Conservation (phyloP, 352 stramenopile species). For the Pythium phragmitis region DNA sequence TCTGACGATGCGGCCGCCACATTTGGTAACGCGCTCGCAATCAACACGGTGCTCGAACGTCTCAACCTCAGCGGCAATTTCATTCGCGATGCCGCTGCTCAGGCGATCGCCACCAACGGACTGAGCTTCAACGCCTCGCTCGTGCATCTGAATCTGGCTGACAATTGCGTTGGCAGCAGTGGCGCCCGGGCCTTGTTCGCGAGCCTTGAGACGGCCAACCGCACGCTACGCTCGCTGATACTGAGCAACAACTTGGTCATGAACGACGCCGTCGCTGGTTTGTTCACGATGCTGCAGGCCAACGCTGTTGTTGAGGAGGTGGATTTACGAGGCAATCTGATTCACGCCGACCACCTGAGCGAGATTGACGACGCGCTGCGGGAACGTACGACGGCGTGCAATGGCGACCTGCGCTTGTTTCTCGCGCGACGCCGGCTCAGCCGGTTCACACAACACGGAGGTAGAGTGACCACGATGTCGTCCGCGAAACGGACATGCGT, state of each 20-base stretch:
- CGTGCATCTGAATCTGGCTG: constrained; percentile 52
- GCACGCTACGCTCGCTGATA: constrained; percentile 43
- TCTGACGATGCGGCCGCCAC: constrained; percentile 36
- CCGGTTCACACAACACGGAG: background rate
- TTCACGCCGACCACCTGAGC: constrained; percentile 40
- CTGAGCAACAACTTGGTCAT: constrained; percentile 64
- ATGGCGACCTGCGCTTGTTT: constrained; percentile 46
- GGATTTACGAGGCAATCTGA: constrained; percentile 58
- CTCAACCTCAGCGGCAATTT: constrained; percentile 65
- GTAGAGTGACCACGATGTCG: constrained; percentile 3
- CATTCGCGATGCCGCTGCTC: constrained; percentile 40
- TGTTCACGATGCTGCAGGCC: constrained; percentile 35
- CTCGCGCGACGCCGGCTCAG: constrained; percentile 44
- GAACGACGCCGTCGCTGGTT: constrained; percentile 41
- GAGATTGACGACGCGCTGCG: constrained; percentile 27
- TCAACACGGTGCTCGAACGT: constrained; percentile 55
- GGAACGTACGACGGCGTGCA: constrained; percentile 34
- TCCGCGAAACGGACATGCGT: constrained; percentile 12
- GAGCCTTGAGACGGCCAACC: constrained; percentile 36
- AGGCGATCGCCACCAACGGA: constrained; percentile 39
- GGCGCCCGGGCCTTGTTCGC: constrained; percentile 51
- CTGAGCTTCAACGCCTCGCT: constrained; percentile 45
- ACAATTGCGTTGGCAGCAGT: constrained; percentile 53
- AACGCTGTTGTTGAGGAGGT: constrained; percentile 46
- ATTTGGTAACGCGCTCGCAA: constrained; percentile 44